Conservation (phyloP, 352 stramenopile species). For the Phytopythium boreale region DNA sequence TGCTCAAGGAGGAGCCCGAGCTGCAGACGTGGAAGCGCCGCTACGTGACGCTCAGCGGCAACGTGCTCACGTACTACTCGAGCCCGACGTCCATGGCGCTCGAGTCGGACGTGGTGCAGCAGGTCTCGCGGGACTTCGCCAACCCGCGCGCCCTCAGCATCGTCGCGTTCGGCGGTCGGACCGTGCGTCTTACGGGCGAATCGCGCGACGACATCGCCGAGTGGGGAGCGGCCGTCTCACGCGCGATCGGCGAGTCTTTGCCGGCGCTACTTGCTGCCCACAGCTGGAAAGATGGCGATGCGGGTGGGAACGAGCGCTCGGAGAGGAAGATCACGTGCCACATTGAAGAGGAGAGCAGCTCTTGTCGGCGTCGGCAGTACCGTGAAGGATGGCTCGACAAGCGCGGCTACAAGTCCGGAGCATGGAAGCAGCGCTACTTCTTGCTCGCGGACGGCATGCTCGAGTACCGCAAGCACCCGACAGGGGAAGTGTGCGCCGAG, state of each 20-base stretch:
- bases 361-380: conserved; percentile 11
- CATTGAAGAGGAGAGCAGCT: conserved; percentile 13
- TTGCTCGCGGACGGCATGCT: conserved; percentile 51
- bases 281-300: conserved; percentile 8
- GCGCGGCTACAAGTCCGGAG: conserved; percentile 32
- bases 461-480: conserved; percentile 55
- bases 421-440: conserved; percentile 71
- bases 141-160: conserved; percentile 23
- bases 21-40: conserved; percentile 46
- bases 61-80: conserved; percentile 49
- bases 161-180: conserved; percentile 6
- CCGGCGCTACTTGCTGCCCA: conserved; percentile 3
- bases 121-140: conserved; percentile 15
- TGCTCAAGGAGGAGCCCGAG: conserved; percentile 30
- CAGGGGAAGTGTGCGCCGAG: conserved; percentile 42
- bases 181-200: conserved; percentile 21
- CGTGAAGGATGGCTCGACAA: conserved; percentile 69
- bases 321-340: conserved; percentile 7
- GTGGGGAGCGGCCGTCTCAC: conserved; percentile 23
- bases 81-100: conserved; percentile 21
- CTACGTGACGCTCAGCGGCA: conserved; percentile 49
- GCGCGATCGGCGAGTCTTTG: conserved; percentile 17
- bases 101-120: conserved; percentile 27
- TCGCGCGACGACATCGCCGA: conserved; percentile 25
- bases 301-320: conserved; percentile 9